Evolutionary conservation across 176 grass and related monocot genomes (phyloP).

Genomic region (Sorghum bicolor): DNA sequence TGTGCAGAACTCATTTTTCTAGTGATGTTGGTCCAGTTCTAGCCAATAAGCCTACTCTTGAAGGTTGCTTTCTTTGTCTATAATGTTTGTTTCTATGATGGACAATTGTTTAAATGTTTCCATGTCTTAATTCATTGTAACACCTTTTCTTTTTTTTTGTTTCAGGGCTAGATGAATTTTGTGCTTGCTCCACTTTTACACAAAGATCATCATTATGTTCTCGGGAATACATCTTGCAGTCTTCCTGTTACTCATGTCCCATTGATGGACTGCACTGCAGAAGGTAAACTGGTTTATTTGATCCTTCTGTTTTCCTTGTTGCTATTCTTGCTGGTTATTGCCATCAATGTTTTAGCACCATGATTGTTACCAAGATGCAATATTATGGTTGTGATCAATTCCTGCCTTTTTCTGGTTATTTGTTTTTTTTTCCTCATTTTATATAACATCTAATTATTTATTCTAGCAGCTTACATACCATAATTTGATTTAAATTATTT

Average conservation of each 20-base stretch:
- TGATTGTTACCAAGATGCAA: not conserved
- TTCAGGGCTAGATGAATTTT: slow-evolving; percentile 46
- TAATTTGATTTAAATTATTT: not conserved
- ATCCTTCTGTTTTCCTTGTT: slow-evolving; percentile 7
- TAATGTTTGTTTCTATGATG: not conserved
- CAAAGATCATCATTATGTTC: slow-evolving; percentile 43
- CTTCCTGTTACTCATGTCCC: slow-evolving; percentile 44
- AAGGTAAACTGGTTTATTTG: slow-evolving; percentile 50
- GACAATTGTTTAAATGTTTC: slow-evolving; percentile 24
- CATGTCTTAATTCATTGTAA: slow-evolving; percentile 21
- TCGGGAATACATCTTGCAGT: slow-evolving; percentile 38
- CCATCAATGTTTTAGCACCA: slow-evolving; percentile 1
- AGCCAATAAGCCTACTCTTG: slow-evolving; percentile 26
- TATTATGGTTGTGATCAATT: not conserved
- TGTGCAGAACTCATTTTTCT: slow-evolving; percentile 48
- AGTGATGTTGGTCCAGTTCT: slow-evolving; percentile 29
- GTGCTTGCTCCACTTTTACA: slow-evolving; percentile 35
- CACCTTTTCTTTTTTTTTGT: slow-evolving; percentile 3
- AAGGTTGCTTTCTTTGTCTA: slow-evolving; percentile 42
- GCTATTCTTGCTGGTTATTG: not conserved
- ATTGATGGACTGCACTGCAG: slow-evolving; percentile 48
- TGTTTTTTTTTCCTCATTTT: not conserved
- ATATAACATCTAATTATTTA: not conserved
- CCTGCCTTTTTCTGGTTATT: not conserved
- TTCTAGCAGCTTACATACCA: not conserved